Evolutionary conservation across 176 grass and related monocot species (phyloP).

Genomic region (Coix lacrymajobi): DNA sequence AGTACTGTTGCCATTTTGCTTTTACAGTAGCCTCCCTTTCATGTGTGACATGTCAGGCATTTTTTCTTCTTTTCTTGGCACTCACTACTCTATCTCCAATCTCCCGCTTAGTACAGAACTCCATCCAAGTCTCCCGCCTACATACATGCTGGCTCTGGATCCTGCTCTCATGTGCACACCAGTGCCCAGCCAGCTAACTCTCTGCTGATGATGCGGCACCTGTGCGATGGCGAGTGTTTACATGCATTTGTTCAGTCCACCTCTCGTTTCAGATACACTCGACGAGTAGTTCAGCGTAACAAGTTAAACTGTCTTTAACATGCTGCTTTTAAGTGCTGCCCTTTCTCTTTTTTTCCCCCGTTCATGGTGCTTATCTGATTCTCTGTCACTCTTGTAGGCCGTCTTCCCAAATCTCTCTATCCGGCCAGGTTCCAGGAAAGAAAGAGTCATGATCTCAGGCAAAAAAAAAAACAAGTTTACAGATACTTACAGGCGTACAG

Average conservation of each 20-base stretch:
- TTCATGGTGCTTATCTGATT: background rate
- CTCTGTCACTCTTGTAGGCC: background rate
- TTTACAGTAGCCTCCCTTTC: background rate
- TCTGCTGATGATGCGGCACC: background rate
- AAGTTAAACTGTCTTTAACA: background rate
- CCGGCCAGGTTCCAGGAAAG: background rate
- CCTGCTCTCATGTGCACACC: background rate
- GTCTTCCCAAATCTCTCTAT: background rate
- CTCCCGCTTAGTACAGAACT: background rate
- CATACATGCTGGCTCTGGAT: background rate
- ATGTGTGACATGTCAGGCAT: background rate
- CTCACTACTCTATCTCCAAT: background rate
- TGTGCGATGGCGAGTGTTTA: background rate
- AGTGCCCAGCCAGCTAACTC: background rate
- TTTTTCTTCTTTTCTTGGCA: background rate
- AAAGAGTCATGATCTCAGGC: background rate
- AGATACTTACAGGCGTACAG: background rate
- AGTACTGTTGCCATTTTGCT: background rate
- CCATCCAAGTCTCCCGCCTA: background rate
- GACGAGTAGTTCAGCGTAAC: background rate
- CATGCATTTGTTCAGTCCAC: background rate
- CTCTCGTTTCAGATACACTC: slow-evolving; percentile 16
- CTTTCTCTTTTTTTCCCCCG: background rate
- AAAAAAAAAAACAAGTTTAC: background rate
- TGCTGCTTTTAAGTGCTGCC: background rate